Percentiles rank a stretch among this genome's conserved stretches.
phyloP scores from a whole-genome alignment of 1,284 basidiomycete species.

The Ganoderma boninense region DNA sequence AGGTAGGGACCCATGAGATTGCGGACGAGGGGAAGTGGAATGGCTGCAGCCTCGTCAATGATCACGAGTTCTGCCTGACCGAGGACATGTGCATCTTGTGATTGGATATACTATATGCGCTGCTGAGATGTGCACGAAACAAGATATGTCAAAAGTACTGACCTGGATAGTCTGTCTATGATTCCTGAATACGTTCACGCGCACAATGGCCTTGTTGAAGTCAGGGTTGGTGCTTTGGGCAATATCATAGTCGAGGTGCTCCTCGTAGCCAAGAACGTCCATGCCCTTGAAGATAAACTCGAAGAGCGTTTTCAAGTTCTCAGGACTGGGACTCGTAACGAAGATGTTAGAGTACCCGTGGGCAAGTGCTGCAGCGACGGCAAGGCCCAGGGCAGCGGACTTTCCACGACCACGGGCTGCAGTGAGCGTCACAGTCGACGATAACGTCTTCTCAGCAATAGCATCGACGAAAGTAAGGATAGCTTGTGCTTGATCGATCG shows the following conservation, averaged over 20 bases:
- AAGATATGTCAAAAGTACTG: constrained; percentile 31
- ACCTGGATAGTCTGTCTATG: constrained; percentile 96
- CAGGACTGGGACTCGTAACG: constrained; percentile 96
- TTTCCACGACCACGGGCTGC: constrained; percentile 97
- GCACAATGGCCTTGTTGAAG: constrained; percentile 95
- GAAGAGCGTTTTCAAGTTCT: constrained; percentile 98
- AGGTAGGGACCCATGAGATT: constrained; percentile 98
- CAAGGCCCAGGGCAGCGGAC: constrained; percentile 94
- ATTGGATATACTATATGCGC: constrained; percentile 88
- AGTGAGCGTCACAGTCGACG: constrained; percentile 95
- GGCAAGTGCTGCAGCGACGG: constrained; percentile 92
- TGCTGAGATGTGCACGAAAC: background rate
- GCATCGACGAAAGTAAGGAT: constrained; percentile 94
- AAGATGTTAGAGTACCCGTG: constrained; percentile 99
- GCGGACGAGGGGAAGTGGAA: constrained; percentile 94
- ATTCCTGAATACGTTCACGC: constrained; percentile 94
- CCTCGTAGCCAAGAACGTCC: constrained; percentile 95
- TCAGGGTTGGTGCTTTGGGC: constrained; percentile 94
- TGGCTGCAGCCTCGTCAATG: constrained; percentile 98
- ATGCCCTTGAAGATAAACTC: constrained; percentile 99
- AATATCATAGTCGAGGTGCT: constrained; percentile 97
- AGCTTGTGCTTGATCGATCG: constrained; percentile 93
- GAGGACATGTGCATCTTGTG: constrained; percentile 96
- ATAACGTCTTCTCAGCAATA: constrained; percentile 91
- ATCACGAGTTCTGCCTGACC: constrained; percentile 98